Conservation (phyloP, 768 basidiomycete genomes). For the Dictyophora rubrovolvata region DNA sequence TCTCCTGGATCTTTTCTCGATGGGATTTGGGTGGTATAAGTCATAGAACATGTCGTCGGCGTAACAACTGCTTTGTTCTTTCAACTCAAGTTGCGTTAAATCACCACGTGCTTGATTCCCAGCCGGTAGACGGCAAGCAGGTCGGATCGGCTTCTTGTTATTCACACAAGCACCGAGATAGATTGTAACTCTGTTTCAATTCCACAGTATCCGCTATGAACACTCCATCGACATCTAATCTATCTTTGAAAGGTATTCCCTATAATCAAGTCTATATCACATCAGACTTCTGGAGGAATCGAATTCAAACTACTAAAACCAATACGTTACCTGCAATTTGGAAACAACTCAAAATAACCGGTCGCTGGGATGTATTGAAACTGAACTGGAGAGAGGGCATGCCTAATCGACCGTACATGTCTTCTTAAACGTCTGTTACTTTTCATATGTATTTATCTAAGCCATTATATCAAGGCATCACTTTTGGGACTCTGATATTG, state of each 20-base stretch:
- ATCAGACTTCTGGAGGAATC: conserved; percentile 10
- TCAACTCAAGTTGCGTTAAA: too few relatives aligned
- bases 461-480: conserved; percentile 11
- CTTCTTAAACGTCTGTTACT: background rate
- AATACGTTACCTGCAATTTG: conserved; percentile 13
- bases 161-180: too few relatives aligned
- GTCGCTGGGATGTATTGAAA: conserved; percentile 14
- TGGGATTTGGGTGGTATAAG: too few relatives aligned
- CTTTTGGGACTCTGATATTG: conserved; percentile 17
- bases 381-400: conserved; percentile 15
- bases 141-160: too few relatives aligned
- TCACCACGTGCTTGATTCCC: too few relatives aligned
- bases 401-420: conserved; percentile 14
- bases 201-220: too few relatives aligned
- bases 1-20: too few relatives aligned
- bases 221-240: too few relatives aligned
- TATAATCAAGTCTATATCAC: conserved; percentile 7
- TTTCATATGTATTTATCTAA: background rate
- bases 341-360: conserved; percentile 13
- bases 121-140: too few relatives aligned
- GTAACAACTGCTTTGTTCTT: too few relatives aligned
- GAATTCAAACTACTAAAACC: conserved; percentile 3
- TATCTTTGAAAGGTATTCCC: background rate
- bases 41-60: too few relatives aligned
- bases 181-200: too few relatives aligned